These are phyloP conservation scores for Harrya chromipes DNA, from an alignment of 768 basidiomycete species.

Conservation along the genomic window DNA sequence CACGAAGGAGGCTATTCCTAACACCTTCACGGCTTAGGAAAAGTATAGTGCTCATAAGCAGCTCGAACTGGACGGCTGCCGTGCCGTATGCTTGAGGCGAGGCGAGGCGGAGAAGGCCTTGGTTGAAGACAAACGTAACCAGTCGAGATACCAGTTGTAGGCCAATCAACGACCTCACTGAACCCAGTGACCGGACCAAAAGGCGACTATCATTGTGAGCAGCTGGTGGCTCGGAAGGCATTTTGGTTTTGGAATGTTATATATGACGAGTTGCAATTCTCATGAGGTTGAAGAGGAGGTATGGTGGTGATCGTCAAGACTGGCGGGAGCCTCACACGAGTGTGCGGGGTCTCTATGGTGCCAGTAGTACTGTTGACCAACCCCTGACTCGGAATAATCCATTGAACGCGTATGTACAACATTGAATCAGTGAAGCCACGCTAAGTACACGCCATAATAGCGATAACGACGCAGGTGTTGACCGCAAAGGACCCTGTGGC, in stretches of 20 bases:
- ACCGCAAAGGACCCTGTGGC: not conserved
- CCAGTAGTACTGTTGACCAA: too few relatives aligned
- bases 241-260: not conserved
- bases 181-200: slow-evolving; percentile 34
- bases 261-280: too few relatives aligned
- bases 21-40: slow-evolving; percentile 95
- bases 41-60: slow-evolving; percentile 83
- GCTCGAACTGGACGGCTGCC: slow-evolving; percentile 92
- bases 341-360: too few relatives aligned
- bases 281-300: too few relatives aligned
- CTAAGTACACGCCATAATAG: too few relatives aligned
- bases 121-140: slow-evolving; percentile 88
- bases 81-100: slow-evolving; percentile 87
- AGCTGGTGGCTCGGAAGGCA: slow-evolving; percentile 2
- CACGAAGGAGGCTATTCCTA: slow-evolving; percentile 79
- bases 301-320: too few relatives aligned
- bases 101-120: slow-evolving; percentile 77
- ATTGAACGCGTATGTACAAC: too few relatives aligned
- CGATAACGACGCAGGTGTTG: too few relatives aligned
- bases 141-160: slow-evolving; percentile 83
- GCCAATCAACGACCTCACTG: slow-evolving; percentile 67
- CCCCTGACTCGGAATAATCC: too few relatives aligned
- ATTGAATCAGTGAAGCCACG: too few relatives aligned
- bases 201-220: slow-evolving; percentile 13
- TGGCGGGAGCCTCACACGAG: too few relatives aligned